Evolutionary conservation across 345 rosid genomes (phyloP).

Genomic region (Tarenaya hassleriana): DNA sequence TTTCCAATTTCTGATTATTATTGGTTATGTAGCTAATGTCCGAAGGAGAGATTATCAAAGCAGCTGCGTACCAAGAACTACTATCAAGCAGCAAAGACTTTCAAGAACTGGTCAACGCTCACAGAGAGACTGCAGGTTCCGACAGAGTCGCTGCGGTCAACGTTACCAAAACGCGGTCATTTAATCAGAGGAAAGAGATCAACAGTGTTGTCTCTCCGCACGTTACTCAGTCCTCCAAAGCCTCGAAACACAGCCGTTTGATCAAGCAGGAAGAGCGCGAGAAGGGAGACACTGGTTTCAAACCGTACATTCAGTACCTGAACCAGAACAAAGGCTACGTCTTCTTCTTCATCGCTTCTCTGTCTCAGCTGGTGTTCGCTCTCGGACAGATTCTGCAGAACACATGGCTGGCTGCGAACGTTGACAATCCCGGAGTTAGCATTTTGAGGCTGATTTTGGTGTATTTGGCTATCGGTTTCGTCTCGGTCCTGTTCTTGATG

Average conservation of each 20-base stretch:
- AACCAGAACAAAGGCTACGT: constrained; percentile 55
- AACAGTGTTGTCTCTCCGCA: constrained; percentile 36
- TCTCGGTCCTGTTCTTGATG: constrained; percentile 35
- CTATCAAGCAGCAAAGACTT: constrained; percentile 58
- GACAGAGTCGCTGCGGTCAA: constrained; percentile 43
- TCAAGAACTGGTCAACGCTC: constrained; percentile 85
- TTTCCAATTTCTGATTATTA: not conserved
- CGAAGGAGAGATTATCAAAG: constrained; percentile 72
- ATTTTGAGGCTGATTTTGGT: constrained; percentile 44
- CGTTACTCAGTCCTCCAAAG: constrained; percentile 33
- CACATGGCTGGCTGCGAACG: constrained; percentile 76
- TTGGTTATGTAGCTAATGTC: constrained; percentile 62
- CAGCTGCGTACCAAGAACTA: constrained; percentile 65
- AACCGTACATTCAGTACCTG: constrained; percentile 66
- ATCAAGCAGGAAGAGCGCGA: constrained; percentile 83
- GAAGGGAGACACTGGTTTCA: constrained; percentile 68
- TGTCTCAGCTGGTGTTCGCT: constrained; percentile 42
- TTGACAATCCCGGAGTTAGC: constrained; percentile 53
- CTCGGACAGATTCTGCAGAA: constrained; percentile 51
- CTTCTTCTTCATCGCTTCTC: constrained; percentile 38
- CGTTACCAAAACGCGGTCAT: constrained; percentile 24
- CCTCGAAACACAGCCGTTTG: constrained; percentile 54
- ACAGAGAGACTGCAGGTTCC: constrained; percentile 88
- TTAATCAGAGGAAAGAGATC: constrained; percentile 47
- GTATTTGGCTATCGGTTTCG: constrained; percentile 46